A percentile compares a stretch with the other conserved stretches of the same genome.
phyloP scores from a whole-genome alignment of 495 filamentous ascomycete genomes.

The Lasiosphaeria ovina region DNA sequence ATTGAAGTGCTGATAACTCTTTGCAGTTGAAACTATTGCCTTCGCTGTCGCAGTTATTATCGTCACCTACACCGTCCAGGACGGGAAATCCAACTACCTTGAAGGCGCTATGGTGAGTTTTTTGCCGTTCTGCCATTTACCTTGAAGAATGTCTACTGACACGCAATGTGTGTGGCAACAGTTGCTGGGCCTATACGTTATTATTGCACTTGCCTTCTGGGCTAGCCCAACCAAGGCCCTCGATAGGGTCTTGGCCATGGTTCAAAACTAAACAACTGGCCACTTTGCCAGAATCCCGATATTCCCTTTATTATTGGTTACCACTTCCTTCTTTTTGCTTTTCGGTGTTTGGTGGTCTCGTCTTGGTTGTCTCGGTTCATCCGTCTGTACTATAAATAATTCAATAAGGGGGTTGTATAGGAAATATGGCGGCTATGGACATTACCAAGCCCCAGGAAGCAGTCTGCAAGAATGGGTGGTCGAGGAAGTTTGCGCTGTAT shows the following conservation, averaged over 20 bases:
- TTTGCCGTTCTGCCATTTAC: neutral
- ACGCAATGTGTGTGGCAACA: slow-evolving; percentile 12
- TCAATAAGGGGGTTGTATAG: no score
- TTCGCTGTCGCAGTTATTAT: slow-evolving; percentile 88
- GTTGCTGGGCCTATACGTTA: slow-evolving; percentile 63
- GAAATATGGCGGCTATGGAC: no score
- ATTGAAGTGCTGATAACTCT: slow-evolving; percentile 11
- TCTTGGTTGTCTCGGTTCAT: no score
- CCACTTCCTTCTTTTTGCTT: no score
- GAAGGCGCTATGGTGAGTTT: slow-evolving; percentile 84
- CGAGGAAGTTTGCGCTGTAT: no score
- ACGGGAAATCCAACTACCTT: slow-evolving; percentile 93
- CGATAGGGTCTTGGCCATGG: slow-evolving; percentile 12
- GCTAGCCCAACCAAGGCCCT: slow-evolving; percentile 73
- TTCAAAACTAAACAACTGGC: neutral
- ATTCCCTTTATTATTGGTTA: no score
- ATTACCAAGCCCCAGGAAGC: no score
- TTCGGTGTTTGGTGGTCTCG: no score
- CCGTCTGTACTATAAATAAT: no score
- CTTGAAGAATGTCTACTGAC: neutral
- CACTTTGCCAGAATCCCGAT: neutral
- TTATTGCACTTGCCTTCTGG: slow-evolving; percentile 86
- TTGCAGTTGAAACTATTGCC: slow-evolving; percentile 80
- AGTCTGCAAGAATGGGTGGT: no score
- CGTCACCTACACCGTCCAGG: slow-evolving; percentile 88